Conservation (phyloP, 192 early-diverging fungal species). For the Chytriomyces confervae region DNA sequence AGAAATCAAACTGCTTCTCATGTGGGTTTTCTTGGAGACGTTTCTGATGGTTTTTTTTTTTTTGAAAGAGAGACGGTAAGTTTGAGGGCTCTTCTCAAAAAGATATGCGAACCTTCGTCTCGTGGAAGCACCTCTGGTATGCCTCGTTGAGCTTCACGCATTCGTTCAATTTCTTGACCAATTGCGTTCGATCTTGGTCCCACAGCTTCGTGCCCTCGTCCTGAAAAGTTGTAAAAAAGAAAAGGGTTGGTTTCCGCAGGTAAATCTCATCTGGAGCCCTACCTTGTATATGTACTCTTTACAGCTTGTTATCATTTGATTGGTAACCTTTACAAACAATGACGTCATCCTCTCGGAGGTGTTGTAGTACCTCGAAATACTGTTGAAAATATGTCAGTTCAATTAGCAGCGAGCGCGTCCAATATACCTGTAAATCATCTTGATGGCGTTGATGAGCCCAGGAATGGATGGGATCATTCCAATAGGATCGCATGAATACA, state of each 20-base stretch:
- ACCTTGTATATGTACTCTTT: slow-evolving; percentile 72
- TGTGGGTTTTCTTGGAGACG: slow-evolving; percentile 62
- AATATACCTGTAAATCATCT: slow-evolving; percentile 66
- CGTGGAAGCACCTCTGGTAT: slow-evolving; percentile 68
- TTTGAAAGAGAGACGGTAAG: not conserved
- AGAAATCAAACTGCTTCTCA: slow-evolving; percentile 73
- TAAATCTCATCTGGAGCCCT: not conserved
- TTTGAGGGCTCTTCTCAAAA: slow-evolving; percentile 20
- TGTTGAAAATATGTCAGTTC: slow-evolving; percentile 18
- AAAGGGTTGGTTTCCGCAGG: not conserved
- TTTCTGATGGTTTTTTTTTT: slow-evolving; percentile 15
- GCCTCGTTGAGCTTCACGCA: slow-evolving; percentile 68
- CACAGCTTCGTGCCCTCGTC: slow-evolving; percentile 68
- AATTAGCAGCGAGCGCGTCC: not conserved
- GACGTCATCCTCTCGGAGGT: slow-evolving; percentile 73
- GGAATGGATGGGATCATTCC: slow-evolving; percentile 72
- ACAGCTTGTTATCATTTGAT: slow-evolving; percentile 74
- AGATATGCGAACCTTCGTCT: slow-evolving; percentile 55
- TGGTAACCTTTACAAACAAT: slow-evolving; percentile 71
- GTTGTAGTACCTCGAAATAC: slow-evolving; percentile 73
- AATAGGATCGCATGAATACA: slow-evolving; percentile 65
- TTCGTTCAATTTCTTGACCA: slow-evolving; percentile 62
- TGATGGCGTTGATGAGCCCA: slow-evolving; percentile 71
- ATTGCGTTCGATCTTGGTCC: slow-evolving; percentile 62
- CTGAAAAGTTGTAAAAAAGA: slow-evolving; percentile 6